A percentile compares a stretch with the other conserved stretches of the same genome.
phyloP scores from a whole-genome alignment of 2,329 filamentous ascomycete species.

The Colletotrichum melonis region DNA sequence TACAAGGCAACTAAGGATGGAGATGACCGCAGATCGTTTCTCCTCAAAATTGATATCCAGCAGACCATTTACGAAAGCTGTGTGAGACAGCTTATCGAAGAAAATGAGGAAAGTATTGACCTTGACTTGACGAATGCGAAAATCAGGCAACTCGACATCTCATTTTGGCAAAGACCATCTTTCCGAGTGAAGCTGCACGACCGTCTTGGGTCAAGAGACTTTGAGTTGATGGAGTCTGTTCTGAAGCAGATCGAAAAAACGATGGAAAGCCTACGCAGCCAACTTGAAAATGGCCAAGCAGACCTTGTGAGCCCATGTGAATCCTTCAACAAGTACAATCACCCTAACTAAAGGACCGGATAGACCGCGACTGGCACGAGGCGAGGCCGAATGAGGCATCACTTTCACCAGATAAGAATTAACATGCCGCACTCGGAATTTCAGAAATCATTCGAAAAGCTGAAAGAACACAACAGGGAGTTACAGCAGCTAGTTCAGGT shows the following conservation, averaged over 20 bases:
- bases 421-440: constrained; percentile 2
- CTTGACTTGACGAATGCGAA: background rate
- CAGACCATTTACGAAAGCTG: constrained; percentile 1
- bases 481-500: background rate
- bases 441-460: background rate
- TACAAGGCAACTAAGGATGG: constrained; percentile 4
- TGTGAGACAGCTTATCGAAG: background rate
- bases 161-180: background rate
- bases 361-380: background rate
- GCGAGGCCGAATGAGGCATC: background rate
- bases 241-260: background rate
- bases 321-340: background rate
- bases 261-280: background rate
- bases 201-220: background rate
- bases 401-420: background rate
- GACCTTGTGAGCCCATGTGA: background rate
- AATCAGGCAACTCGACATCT: background rate
- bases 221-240: background rate
- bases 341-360: background rate
- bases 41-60: background rate
- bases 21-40: background rate
- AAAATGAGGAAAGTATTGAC: background rate
- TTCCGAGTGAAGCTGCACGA: background rate
- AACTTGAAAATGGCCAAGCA: background rate
- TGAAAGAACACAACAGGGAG: background rate